Conservation (phyloP, 2,329 filamentous ascomycete genomes). For the Arthrobotrys entomopaga region DNA sequence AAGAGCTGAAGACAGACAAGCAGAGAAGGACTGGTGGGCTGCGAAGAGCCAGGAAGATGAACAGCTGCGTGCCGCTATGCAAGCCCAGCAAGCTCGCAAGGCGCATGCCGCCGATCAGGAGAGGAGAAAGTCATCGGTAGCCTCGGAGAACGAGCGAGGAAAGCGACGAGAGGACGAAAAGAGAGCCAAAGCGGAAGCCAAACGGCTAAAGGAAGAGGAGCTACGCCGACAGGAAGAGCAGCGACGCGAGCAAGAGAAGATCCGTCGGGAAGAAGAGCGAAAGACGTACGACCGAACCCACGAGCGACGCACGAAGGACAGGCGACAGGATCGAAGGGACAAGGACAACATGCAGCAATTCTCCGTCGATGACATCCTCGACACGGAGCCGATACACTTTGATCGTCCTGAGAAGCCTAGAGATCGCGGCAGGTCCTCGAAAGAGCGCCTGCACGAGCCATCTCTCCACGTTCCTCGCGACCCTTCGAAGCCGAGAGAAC, state of each 20-base stretch:
- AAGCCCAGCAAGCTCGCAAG: conserved; percentile 36
- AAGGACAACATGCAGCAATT: conserved; percentile 42
- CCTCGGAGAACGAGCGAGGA: conserved; percentile 25
- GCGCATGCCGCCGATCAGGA: conserved; percentile 30
- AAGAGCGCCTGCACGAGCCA: conserved; percentile 43
- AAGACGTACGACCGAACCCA: conserved; percentile 29
- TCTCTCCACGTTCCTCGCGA: conserved; percentile 37
- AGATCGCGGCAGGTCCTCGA: conserved; percentile 50
- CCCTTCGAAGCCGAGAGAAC: conserved; percentile 34
- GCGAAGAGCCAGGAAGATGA: conserved; percentile 50
- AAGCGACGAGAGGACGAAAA: conserved; percentile 34
- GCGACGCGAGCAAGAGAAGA: conserved; percentile 27
- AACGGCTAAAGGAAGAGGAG: conserved; percentile 27
- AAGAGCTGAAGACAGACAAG: conserved; percentile 36
- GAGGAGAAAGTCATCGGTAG: conserved; percentile 11
- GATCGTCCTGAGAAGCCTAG: conserved; percentile 17
- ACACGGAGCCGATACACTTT: conserved; percentile 32
- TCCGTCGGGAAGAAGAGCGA: conserved; percentile 29
- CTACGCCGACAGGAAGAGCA: conserved; percentile 17
- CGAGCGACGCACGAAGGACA: conserved; percentile 37
- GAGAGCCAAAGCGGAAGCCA: conserved; percentile 21
- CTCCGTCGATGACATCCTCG: conserved; percentile 42
- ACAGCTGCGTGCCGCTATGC: conserved; percentile 22
- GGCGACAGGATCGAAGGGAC: conserved; percentile 31
- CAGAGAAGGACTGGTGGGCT: conserved; percentile 32